Evolutionary conservation across 441 rosid genomes (phyloP).

Genomic region (Pelargonium australe): DNA sequence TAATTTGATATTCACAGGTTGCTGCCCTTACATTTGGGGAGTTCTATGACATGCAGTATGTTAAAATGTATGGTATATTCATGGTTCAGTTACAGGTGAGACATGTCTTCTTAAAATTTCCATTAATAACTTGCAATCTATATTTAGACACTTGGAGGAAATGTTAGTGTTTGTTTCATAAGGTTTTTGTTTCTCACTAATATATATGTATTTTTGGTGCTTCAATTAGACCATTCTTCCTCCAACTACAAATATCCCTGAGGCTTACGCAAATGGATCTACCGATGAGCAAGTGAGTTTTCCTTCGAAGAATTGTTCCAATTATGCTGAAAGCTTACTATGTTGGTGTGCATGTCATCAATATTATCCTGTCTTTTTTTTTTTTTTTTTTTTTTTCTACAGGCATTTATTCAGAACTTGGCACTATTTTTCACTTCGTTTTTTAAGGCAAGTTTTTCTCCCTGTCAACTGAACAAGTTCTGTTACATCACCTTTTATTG

Average conservation of each 20-base stretch:
- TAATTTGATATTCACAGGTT: constrained; percentile 47
- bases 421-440: constrained; percentile 93
- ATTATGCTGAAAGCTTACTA: constrained; percentile 2
- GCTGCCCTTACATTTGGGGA: constrained; percentile 94
- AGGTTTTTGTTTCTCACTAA: background rate
- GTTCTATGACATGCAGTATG: constrained; percentile 72
- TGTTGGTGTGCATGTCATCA: constrained; percentile 3
- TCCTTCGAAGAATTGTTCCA: constrained; percentile 15
- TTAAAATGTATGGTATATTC: constrained; percentile 74
- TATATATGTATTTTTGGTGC: background rate
- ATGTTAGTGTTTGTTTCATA: background rate
- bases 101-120: background rate
- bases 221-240: constrained; percentile 65
- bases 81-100: constrained; percentile 78
- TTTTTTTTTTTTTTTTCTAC: constrained; percentile 21
- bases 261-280: constrained; percentile 82
- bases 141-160: background rate
- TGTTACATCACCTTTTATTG: background rate
- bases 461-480: background rate
- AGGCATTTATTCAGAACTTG: constrained; percentile 99
- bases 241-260: constrained; percentile 74
- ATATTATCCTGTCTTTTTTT: background rate
- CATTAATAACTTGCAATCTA: background rate
- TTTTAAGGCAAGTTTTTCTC: constrained; percentile 56
- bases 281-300: constrained; percentile 83